Evolutionary conservation across 306 rosid species (phyloP).

Genomic region (Cajanus cajan): DNA sequence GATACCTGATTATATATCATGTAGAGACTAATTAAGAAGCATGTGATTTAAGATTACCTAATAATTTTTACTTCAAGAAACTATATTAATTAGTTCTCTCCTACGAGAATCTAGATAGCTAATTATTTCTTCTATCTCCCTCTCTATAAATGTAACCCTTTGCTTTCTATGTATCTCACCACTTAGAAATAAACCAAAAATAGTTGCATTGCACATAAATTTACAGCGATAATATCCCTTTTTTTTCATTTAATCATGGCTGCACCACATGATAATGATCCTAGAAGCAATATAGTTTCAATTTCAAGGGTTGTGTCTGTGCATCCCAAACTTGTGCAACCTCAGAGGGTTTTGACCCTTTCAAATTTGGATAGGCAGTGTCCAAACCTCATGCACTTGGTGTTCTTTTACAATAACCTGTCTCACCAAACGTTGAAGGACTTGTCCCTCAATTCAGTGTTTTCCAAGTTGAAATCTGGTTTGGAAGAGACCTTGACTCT

Average conservation of each 20-base stretch:
- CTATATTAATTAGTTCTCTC: conserved; percentile 19
- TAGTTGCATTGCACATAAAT: not conserved
- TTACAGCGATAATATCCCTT: conserved; percentile 10
- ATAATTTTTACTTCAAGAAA: too few relatives aligned
- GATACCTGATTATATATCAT: too few relatives aligned
- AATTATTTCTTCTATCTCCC: not conserved
- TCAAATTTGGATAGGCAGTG: conserved; percentile 84
- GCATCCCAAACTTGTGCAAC: conserved; percentile 42
- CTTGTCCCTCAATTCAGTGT: conserved; percentile 46
- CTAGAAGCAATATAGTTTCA: conserved; percentile 38
- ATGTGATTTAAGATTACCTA: too few relatives aligned
- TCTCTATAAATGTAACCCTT: conserved; percentile 8
- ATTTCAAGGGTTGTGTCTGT: conserved; percentile 48
- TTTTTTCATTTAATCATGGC: conserved; percentile 40
- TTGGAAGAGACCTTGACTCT: conserved; percentile 59
- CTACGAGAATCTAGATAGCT: conserved; percentile 33
- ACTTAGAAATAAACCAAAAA: not conserved
- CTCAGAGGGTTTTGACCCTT: conserved; percentile 48
- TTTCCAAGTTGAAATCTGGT: conserved; percentile 51
- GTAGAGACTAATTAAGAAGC: too few relatives aligned
- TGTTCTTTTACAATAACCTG: conserved; percentile 49
- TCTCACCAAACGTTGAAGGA: not conserved
- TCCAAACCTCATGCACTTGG: conserved; percentile 63
- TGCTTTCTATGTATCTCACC: not conserved
- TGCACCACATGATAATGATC: conserved; percentile 30